Conservation (phyloP, 345 rosid species). For the Abelmoschus esculentus region DNA sequence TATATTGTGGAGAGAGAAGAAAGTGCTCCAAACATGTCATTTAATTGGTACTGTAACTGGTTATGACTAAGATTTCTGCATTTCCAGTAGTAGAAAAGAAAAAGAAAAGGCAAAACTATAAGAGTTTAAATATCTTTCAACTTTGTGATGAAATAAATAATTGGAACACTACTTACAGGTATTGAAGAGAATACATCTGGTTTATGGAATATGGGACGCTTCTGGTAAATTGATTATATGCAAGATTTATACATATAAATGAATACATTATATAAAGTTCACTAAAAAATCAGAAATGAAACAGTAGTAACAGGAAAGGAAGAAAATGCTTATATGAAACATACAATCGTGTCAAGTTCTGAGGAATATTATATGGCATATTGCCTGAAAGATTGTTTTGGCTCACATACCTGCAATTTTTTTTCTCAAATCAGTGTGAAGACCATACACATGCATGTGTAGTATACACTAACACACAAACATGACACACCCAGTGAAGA, state of each 20-base stretch:
- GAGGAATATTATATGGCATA: conserved; percentile 62
- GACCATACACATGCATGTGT: neutral
- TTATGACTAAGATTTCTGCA: conserved; percentile 77
- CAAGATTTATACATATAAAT: conserved; percentile 63
- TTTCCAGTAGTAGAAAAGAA: conserved; percentile 17
- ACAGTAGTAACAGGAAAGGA: neutral
- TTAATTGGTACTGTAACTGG: conserved; percentile 53
- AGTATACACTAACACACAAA: neutral
- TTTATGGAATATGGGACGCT: conserved; percentile 31
- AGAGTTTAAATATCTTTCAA: conserved; percentile 7
- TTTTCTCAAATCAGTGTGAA: conserved; percentile 12
- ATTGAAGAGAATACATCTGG: no score
- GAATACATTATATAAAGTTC: neutral
- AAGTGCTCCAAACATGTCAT: conserved; percentile 58
- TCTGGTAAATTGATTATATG: conserved; percentile 62
- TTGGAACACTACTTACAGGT: conserved; percentile 32
- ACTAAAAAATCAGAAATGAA: conserved; percentile 2
- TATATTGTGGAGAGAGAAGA: conserved; percentile 70
- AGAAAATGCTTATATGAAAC: conserved; percentile 12
- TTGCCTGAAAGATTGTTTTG: conserved; percentile 54
- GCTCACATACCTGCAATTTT: conserved; percentile 72
- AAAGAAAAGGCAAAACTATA: neutral
- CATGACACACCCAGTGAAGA: conserved; percentile 6
- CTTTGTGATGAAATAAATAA: conserved; percentile 15
- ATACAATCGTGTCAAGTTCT: conserved; percentile 57